A percentile compares a stretch with the other conserved stretches of the same genome.
These are phyloP conservation scores for Endoconidiophora polonica DNA, from an alignment of 2,329 filamentous ascomycete genomes.

Conservation along the genomic window DNA sequence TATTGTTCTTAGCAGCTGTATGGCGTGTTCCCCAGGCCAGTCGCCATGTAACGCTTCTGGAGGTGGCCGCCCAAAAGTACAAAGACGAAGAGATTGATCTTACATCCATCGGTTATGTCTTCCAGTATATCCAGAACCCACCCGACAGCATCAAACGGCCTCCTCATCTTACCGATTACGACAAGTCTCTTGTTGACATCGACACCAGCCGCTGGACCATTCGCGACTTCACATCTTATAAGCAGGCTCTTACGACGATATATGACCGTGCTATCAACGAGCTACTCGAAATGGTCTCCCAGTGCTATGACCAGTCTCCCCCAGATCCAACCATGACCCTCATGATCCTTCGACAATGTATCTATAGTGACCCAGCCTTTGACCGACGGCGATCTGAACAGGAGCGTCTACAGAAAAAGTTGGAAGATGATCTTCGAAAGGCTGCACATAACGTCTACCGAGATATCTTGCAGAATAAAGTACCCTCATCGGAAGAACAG, in stretches of 20 bases:
- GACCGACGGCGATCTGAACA: constrained; percentile 51
- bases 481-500: constrained; percentile 62
- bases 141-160: constrained; percentile 55
- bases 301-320: constrained; percentile 77
- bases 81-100: constrained; percentile 66
- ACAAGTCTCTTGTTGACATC: constrained; percentile 35
- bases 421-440: constrained; percentile 8
- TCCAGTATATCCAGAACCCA: constrained; percentile 23
- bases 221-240: constrained; percentile 53
- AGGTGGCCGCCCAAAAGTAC: constrained; percentile 74
- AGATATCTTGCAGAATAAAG: constrained; percentile 58
- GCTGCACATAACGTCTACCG: constrained; percentile 46
- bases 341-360: constrained; percentile 64
- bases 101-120: constrained; percentile 67
- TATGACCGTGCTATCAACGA: constrained; percentile 75
- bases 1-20: constrained; percentile 69
- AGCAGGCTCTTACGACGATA: constrained; percentile 54
- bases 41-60: constrained; percentile 63
- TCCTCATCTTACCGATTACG: constrained; percentile 36
- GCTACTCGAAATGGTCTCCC: constrained; percentile 71
- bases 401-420: constrained; percentile 20
- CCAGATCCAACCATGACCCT: constrained; percentile 66
- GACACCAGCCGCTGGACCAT: constrained; percentile 49
- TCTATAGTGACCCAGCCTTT: constrained; percentile 64
- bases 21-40: constrained; percentile 83